These are phyloP conservation scores for Saccharomycopsis oosterbeekiorum DNA, from an alignment of 805 yeast genomes.

Conservation along the genomic window DNA sequence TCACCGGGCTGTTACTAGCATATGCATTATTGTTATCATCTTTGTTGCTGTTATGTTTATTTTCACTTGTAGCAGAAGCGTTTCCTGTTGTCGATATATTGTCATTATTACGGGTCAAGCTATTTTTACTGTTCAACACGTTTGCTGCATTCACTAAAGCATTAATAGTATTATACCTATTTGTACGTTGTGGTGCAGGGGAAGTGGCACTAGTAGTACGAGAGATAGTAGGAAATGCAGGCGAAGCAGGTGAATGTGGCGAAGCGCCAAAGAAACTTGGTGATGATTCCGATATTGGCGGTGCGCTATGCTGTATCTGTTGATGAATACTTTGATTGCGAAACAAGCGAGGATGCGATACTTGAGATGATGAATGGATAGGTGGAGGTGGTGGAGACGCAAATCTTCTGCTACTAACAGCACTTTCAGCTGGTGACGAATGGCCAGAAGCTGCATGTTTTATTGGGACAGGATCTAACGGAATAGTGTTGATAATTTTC, in stretches of 20 bases:
- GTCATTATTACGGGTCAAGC: neutral
- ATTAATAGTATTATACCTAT: neutral
- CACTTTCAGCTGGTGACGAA: conserved; percentile 2
- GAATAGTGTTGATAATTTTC: conserved; percentile 65
- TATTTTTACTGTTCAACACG: neutral
- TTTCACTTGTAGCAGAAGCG: neutral
- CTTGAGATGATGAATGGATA: neutral
- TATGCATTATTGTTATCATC: neutral
- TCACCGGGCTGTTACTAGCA: neutral
- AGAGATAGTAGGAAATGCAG: neutral
- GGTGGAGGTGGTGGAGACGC: neutral
- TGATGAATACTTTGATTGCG: neutral
- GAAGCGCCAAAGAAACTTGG: neutral
- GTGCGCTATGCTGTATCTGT: neutral
- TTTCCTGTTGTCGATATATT: neutral
- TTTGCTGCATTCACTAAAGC: conserved; percentile 1
- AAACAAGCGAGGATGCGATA: neutral
- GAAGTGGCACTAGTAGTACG: neutral
- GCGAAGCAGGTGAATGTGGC: neutral
- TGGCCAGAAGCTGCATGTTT: conserved; percentile 7
- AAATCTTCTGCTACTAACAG: neutral
- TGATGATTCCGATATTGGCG: neutral
- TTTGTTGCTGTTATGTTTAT: neutral
- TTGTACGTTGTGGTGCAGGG: neutral
- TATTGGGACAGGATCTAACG: conserved; percentile 77